Evolutionary conservation across 2,329 filamentous ascomycete species (phyloP).

Genomic region (Colletotrichum siamense): DNA sequence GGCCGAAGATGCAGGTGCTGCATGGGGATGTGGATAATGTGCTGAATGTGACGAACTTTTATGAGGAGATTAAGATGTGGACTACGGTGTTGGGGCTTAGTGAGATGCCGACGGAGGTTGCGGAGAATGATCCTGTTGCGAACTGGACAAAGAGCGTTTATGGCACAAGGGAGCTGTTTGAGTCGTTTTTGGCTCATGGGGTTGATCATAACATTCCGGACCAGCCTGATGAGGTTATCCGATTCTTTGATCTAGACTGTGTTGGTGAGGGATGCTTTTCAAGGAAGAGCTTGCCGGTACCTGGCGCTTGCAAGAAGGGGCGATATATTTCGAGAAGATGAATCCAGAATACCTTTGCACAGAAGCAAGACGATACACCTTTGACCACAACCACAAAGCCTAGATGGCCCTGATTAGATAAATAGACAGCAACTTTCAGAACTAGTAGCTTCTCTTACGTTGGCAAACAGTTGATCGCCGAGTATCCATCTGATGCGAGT

Average conservation of each 20-base stretch:
- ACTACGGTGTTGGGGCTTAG: constrained; percentile 36
- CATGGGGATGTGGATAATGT: constrained; percentile 59
- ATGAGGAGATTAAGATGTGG: constrained; percentile 62
- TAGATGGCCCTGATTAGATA: too few relatives aligned
- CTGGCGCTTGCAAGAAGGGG: not conserved
- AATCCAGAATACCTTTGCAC: not conserved
- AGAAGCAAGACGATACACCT: rapidly evolving
- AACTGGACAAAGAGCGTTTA: constrained; percentile 25
- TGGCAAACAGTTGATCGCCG: too few relatives aligned
- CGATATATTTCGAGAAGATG: not conserved
- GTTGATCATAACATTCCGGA: constrained; percentile 24
- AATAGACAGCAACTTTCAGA: too few relatives aligned
- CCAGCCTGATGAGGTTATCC: constrained; percentile 20
- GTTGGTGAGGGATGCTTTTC: constrained; percentile 23
- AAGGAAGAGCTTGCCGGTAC: constrained; percentile 7
- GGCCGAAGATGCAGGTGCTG: constrained; percentile 63
- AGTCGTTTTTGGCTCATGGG: constrained; percentile 20
- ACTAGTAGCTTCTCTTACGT: too few relatives aligned
- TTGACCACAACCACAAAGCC: too few relatives aligned
- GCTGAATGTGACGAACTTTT: constrained; percentile 56
- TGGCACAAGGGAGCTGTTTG: constrained; percentile 18
- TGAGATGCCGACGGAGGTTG: constrained; percentile 2
- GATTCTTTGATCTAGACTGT: constrained; percentile 25
- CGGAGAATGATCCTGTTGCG: not conserved
- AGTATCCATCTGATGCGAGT: too few relatives aligned